These are phyloP conservation scores for Phytomonas sp. DNA, from an alignment of 208 protist species.

Conservation along the genomic window DNA sequence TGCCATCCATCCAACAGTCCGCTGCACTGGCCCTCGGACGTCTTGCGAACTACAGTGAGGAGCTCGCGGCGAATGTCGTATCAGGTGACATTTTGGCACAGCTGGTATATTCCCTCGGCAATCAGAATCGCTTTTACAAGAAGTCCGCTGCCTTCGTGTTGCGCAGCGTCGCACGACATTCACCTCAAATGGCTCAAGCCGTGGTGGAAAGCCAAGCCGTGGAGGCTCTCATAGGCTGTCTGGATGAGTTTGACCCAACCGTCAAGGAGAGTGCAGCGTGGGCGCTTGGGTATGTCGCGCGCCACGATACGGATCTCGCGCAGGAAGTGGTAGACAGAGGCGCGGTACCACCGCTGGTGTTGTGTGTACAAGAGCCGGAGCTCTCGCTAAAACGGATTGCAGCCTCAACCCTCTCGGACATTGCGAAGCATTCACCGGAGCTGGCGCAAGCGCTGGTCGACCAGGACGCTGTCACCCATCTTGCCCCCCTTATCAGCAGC, in stretches of 20 bases:
- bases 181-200: conserved; percentile 93
- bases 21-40: conserved; percentile 96
- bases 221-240: conserved; percentile 93
- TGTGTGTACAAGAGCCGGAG: conserved; percentile 97
- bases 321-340: conserved; percentile 96
- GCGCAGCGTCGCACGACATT: conserved; percentile 95
- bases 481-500: conserved; percentile 94
- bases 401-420: conserved; percentile 93
- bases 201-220: conserved; percentile 96
- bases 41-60: conserved; percentile 96
- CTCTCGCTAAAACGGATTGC: conserved; percentile 95
- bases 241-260: conserved; percentile 96
- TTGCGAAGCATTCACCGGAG: conserved; percentile 93
- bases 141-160: conserved; percentile 97
- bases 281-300: conserved; percentile 97
- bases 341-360: conserved; percentile 93
- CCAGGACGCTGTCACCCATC: conserved; percentile 93
- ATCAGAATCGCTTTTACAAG: conserved; percentile 98
- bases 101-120: conserved; percentile 95
- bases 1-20: conserved; percentile 97
- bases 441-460: conserved; percentile 96
- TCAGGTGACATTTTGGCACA: conserved; percentile 96
- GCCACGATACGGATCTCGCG: conserved; percentile 90
- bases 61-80: conserved; percentile 96
- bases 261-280: conserved; percentile 97